Evolutionary conservation across 768 basidiomycete species (phyloP).

Genomic region (Termitomyces sp.): DNA sequence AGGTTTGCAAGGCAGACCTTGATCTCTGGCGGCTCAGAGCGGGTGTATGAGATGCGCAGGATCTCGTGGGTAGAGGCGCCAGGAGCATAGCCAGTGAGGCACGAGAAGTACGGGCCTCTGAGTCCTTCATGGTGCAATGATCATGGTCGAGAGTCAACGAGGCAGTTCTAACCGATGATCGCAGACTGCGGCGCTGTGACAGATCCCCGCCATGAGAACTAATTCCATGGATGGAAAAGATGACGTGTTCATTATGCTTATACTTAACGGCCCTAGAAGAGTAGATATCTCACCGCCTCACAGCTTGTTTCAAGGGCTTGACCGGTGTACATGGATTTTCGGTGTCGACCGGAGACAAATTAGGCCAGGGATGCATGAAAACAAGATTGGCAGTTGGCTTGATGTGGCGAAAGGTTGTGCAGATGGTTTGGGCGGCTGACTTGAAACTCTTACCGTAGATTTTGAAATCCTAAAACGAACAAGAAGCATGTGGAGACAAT

Average conservation of each 20-base stretch:
- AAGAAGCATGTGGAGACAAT: background rate
- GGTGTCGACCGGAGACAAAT: conserved; percentile 15
- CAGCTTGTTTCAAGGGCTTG: background rate
- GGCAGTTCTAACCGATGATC: conserved; percentile 10
- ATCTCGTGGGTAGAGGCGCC: conserved; percentile 14
- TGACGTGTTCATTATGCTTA: conserved; percentile 10
- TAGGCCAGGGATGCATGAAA: conserved; percentile 18
- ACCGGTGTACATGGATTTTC: background rate
- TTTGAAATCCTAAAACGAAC: conserved; percentile 6
- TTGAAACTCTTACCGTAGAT: conserved; percentile 3
- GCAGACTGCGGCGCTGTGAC: conserved; percentile 10
- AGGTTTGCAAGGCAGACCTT: conserved; percentile 3
- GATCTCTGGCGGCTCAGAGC: background rate
- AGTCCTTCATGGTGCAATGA: background rate
- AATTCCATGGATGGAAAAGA: background rate
- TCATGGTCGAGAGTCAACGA: background rate
- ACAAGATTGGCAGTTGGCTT: background rate
- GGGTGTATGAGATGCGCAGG: background rate
- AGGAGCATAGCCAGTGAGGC: conserved; percentile 5
- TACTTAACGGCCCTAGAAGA: background rate
- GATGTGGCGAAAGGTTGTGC: conserved; percentile 7
- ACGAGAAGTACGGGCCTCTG: conserved; percentile 6
- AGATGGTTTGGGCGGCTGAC: conserved; percentile 11
- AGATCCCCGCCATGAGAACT: conserved; percentile 13
- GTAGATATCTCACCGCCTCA: conserved; percentile 8